These are phyloP conservation scores for Vitis vinifera DNA, from an alignment of 164 flowering plant species.

Conservation along the genomic window DNA sequence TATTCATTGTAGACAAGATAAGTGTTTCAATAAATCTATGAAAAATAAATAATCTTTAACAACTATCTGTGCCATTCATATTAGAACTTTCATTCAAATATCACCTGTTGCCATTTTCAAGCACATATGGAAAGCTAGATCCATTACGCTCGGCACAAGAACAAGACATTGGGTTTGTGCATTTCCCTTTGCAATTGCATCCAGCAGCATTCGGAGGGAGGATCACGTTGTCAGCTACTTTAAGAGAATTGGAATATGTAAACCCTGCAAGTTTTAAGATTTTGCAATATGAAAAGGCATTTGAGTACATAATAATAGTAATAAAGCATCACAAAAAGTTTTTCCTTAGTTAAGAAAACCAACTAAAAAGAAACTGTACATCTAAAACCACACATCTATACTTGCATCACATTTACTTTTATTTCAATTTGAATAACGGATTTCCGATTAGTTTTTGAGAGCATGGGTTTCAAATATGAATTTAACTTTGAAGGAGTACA, in stretches of 20 bases:
- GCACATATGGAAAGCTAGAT: conserved; percentile 18
- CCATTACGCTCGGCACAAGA: conserved; percentile 23
- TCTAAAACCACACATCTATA: too few relatives aligned
- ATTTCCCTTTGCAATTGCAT: conserved; percentile 20
- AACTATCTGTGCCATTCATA: neutral
- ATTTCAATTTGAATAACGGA: too few relatives aligned
- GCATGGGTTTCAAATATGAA: too few relatives aligned
- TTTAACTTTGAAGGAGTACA: too few relatives aligned
- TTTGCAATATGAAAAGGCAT: too few relatives aligned
- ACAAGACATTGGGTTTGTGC: conserved; percentile 11
- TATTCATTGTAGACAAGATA: too few relatives aligned
- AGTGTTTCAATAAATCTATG: conserved; percentile 1
- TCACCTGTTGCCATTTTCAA: conserved; percentile 17
- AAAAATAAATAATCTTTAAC: neutral
- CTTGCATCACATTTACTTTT: too few relatives aligned
- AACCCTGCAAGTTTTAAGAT: conserved; percentile 10
- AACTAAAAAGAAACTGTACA: too few relatives aligned
- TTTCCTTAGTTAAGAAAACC: too few relatives aligned
- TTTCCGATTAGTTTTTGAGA: too few relatives aligned
- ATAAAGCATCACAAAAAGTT: too few relatives aligned
- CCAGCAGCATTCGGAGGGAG: conserved; percentile 15
- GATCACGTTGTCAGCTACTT: conserved; percentile 4
- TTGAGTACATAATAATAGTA: too few relatives aligned
- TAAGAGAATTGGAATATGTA: conserved; percentile 13
- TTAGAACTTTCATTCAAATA: neutral